Conservation (phyloP, 345 rosid species). For the Eucalyptus brandiana region DNA sequence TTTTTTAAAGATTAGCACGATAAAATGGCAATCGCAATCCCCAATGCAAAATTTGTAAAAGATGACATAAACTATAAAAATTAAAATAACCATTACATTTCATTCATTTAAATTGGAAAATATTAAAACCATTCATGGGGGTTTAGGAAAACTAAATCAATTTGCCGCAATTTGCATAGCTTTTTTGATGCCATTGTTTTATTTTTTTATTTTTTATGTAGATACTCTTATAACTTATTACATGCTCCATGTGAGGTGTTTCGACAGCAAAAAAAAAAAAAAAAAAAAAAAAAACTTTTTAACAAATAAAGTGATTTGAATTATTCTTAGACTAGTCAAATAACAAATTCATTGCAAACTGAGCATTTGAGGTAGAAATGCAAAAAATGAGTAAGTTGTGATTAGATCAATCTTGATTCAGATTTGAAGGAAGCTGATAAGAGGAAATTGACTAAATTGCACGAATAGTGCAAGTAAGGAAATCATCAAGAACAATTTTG, state of each 20-base stretch:
- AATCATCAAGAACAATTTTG: background rate
- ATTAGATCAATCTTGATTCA: background rate
- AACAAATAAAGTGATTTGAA: background rate
- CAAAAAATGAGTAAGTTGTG: background rate
- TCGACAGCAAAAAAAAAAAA: too few relatives aligned
- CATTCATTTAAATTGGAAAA: background rate
- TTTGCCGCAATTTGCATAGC: background rate
- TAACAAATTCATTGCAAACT: background rate
- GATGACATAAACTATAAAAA: background rate
- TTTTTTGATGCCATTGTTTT: too few relatives aligned
- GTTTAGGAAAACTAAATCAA: background rate
- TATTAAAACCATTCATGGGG: background rate
- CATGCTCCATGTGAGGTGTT: background rate
- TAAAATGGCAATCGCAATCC: background rate
- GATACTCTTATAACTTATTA: too few relatives aligned
- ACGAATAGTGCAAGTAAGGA: background rate
- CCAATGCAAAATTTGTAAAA: background rate
- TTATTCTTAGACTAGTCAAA: too few relatives aligned
- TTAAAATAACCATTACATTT: background rate
- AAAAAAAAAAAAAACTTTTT: background rate
- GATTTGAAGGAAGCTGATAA: background rate
- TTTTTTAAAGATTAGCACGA: background rate
- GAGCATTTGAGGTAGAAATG: background rate
- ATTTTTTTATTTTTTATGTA: accelerated
- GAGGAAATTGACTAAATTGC: background rate